A percentile compares a stretch with the other conserved stretches of the same genome.
Evolutionary conservation across 2,329 filamentous ascomycete species (phyloP).

Genomic region (Curvularia hawaiiensis): DNA sequence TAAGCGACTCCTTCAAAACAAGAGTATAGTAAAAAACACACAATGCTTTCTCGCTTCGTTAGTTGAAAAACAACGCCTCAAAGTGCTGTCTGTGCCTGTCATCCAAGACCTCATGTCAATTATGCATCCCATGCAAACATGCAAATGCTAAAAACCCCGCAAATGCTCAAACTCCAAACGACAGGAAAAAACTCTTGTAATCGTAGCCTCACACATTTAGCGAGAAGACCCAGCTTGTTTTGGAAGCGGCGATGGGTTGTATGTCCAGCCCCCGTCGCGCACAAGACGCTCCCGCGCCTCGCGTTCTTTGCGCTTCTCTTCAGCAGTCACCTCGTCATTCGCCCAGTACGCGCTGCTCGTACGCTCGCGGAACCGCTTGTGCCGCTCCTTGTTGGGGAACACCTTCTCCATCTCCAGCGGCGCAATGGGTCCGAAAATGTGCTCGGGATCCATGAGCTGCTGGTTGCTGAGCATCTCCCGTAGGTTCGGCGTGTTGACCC

Average conservation of each 20-base stretch:
- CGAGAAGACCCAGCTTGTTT: constrained; percentile 24
- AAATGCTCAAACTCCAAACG: background rate
- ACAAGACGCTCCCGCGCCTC: constrained; percentile 79
- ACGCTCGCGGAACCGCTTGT: constrained; percentile 85
- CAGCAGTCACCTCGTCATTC: constrained; percentile 81
- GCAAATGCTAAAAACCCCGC: background rate
- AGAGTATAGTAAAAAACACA: background rate
- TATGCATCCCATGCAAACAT: background rate
- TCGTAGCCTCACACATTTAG: background rate
- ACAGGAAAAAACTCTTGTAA: background rate
- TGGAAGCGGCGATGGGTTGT: constrained; percentile 42
- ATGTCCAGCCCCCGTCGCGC: constrained; percentile 79
- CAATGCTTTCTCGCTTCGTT: background rate
- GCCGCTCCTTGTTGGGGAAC: constrained; percentile 76
- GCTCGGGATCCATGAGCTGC: constrained; percentile 81
- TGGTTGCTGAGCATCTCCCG: constrained; percentile 76
- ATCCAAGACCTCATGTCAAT: background rate
- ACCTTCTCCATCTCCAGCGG: constrained; percentile 96
- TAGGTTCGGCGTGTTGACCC: constrained; percentile 88
- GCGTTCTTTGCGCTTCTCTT: constrained; percentile 81
- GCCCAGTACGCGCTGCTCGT: constrained; percentile 97
- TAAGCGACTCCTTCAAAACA: background rate
- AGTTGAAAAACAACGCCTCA: background rate
- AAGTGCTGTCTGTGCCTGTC: background rate
- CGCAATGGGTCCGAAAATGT: constrained; percentile 86